phyloP scores from a whole-genome alignment of 2,329 filamentous ascomycete species.

The Aureobasidium namibiae region DNA sequence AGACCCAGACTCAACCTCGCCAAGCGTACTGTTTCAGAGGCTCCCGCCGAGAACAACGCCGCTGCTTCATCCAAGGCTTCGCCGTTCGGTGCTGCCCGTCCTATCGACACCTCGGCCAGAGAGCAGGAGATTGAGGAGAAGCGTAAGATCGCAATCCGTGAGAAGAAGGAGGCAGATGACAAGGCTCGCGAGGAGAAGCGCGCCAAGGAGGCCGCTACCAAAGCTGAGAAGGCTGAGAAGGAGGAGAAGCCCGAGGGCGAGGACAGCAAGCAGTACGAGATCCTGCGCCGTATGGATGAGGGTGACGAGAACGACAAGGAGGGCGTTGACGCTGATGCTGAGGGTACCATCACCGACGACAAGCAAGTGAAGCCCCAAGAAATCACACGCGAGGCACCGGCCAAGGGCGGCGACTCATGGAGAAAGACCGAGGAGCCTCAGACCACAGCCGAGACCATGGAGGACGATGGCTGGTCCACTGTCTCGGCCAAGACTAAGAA shows the following conservation, averaged over 20 bases:
- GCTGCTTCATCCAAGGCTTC: constrained; percentile 68
- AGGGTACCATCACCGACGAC: constrained; percentile 42
- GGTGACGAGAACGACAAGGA: constrained; percentile 26
- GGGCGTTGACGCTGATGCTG: constrained; percentile 38
- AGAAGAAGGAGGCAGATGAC: constrained; percentile 82
- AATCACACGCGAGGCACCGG: constrained; percentile 37
- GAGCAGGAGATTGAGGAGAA: constrained; percentile 90
- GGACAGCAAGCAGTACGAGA: constrained; percentile 42
- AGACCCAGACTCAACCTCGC: constrained; percentile 80
- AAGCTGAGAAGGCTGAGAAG: constrained; percentile 32
- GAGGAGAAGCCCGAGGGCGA: constrained; percentile 24
- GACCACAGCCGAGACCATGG: constrained; percentile 37
- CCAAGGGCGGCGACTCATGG: constrained; percentile 25
- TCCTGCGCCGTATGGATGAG: constrained; percentile 41
- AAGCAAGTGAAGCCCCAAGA: constrained; percentile 51
- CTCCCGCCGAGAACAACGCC: constrained; percentile 32
- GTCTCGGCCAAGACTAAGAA: constrained; percentile 41
- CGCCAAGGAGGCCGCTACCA: constrained; percentile 52
- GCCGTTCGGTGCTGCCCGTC: constrained; percentile 86
- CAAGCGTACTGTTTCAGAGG: constrained; percentile 85
- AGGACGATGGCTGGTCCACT: constrained; percentile 48
- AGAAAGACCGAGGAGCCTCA: constrained; percentile 29
- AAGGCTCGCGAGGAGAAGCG: constrained; percentile 66
- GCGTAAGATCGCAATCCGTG: constrained; percentile 60
- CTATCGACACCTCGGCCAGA: constrained; percentile 84